Evolutionary conservation across 2,329 filamentous ascomycete species (phyloP).

Genomic region (Canariomyces notabilis): DNA sequence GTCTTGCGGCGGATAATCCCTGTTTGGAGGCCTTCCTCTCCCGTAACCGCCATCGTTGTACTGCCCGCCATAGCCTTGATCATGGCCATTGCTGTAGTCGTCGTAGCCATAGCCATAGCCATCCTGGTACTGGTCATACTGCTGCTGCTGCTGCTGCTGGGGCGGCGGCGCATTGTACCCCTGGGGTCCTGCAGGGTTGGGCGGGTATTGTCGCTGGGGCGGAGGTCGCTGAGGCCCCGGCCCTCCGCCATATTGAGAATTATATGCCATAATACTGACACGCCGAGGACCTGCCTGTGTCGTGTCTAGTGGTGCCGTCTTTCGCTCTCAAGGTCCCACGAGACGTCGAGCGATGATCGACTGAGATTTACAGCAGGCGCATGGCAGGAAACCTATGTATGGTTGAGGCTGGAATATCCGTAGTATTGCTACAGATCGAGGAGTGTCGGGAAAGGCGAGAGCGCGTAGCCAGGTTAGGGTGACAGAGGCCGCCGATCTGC

Average conservation of each 20-base stretch:
- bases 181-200: constrained; percentile 28
- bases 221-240: constrained; percentile 39
- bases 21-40: constrained; percentile 36
- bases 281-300: constrained; percentile 14
- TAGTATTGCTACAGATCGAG: background rate
- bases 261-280: constrained; percentile 44
- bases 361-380: background rate
- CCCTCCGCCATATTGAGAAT: constrained; percentile 42
- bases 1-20: constrained; percentile 38
- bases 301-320: constrained; percentile 1
- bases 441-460: background rate
- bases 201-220: constrained; percentile 34
- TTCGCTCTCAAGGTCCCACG: background rate
- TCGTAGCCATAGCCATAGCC: constrained; percentile 44
- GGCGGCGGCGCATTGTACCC: constrained; percentile 31
- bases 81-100: constrained; percentile 37
- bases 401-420: background rate
- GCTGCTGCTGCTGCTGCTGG: constrained; percentile 31
- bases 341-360: background rate
- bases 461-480: background rate
- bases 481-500: constrained; percentile 4
- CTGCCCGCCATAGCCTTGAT: constrained; percentile 32
- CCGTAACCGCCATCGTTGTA: constrained; percentile 43
- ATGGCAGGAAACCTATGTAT: background rate
- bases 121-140: constrained; percentile 44